Base-by-base conservation (phyloP, 768 basidiomycete species). In the Grammothele lineata region DNA sequence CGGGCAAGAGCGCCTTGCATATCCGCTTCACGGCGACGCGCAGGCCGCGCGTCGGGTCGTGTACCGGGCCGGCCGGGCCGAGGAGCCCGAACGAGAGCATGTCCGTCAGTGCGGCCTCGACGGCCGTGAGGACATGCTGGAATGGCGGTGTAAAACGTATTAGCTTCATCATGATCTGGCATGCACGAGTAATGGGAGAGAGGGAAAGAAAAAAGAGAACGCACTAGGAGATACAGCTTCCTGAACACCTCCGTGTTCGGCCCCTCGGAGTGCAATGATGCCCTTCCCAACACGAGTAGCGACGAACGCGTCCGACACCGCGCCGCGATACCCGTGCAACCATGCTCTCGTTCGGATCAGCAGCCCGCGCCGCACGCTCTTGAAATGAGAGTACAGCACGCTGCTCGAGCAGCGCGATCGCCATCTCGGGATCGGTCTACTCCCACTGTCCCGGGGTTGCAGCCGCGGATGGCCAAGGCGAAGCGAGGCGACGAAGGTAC, bases 301-400 rank as follows among this genome's bases (percentile, higher is more conserved):
- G 5, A 88, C 70, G 48, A 84, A 87, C 0, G 85, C 83, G 46
- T 89, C 86, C 0, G 78, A 78, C 3, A 85, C 72, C 0, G 81
- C 86, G 50, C n/a, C 71, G 77, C 1, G 83, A 72, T 0, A 84
- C 74, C 11, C 81, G 71, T 32, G 78, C 77, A 43, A 76, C 73
- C 4, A 71, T 71, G 43, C 72, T 77, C 0, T 81, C 73, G 58
- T 88, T 84, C 0, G 66, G 55, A 17, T 69, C 67, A 45, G 40
- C 5, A 56, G 51, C 22, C 67, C 66, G 38, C 51, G 39, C 27
- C 0, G 70, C 74, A 25, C 68, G 59, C 15, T 62, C 61, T 25
- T 70, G 66, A 1, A 88, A 77, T 12, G 83, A 56, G 12, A 76
- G 62, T 0, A 83, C 83, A 0, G 86, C 87, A 27, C 86, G 78